Conservation (phyloP, 257 asterid genomes). For the Plantago major region DNA sequence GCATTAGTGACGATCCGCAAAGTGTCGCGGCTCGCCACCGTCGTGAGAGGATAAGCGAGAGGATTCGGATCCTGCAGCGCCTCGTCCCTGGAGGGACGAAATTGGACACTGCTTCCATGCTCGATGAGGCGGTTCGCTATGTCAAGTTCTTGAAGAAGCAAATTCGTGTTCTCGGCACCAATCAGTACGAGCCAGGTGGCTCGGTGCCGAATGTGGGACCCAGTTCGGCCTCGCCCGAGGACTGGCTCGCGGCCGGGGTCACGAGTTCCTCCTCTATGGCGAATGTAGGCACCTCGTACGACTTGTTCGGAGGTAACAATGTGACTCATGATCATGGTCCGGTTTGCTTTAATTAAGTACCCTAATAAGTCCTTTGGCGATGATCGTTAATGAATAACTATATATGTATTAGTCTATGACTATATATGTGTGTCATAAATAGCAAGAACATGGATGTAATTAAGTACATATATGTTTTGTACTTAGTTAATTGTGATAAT, state of each 20-base stretch:
- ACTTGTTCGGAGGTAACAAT: conserved; percentile 28
- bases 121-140: conserved; percentile 84
- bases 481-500: too few species aligned
- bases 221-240: conserved; percentile 12
- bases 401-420: background rate
- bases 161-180: conserved; percentile 44
- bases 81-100: conserved; percentile 88
- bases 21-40: conserved; percentile 91
- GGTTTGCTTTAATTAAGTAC: conserved; percentile 23
- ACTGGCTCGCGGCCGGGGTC: conserved; percentile 20
- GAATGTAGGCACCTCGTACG: conserved; percentile 17
- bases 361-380: conserved; percentile 26
- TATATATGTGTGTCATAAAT: too few species aligned
- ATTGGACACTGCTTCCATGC: conserved; percentile 90
- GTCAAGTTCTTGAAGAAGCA: conserved; percentile 78
- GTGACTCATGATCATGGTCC: conserved; percentile 20
- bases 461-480: too few species aligned
- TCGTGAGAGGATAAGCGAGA: conserved; percentile 84
- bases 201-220: conserved; percentile 13
- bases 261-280: background rate
- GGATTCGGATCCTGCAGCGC: conserved; percentile 63
- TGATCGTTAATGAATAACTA: conserved; percentile 7
- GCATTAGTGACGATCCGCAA: conserved; percentile 89
- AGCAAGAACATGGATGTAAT: too few species aligned
- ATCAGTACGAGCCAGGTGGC: conserved; percentile 19